A percentile compares a stretch with the other conserved stretches of the same genome.
Conservation (phyloP, 2,329 filamentous ascomycete genomes). For the Ilyonectria mors-panacis region DNA sequence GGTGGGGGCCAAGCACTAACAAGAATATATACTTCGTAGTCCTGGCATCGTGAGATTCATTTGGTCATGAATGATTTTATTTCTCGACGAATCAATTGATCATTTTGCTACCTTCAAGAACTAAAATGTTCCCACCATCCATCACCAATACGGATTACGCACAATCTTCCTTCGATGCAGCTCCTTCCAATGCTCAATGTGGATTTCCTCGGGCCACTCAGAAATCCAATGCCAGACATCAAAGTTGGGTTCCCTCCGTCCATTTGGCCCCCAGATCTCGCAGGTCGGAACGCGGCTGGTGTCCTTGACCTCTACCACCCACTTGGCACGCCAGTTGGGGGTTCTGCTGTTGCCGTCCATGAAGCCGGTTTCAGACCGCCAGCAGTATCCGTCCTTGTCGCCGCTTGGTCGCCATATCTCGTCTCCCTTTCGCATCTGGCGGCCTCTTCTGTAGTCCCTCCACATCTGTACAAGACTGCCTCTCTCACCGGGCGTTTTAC, state of each 20-base stretch:
- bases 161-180: neutral
- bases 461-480: neutral
- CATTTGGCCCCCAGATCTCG: neutral
- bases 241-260: constrained; percentile 1
- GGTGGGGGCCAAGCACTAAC: constrained; percentile 13
- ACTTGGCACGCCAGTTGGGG: constrained; percentile 5
- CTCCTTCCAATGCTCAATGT: neutral
- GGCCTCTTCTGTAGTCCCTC: neutral
- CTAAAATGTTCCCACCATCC: neutral
- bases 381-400: neutral
- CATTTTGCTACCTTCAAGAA: neutral
- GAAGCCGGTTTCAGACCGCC: neutral
- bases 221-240: constrained; percentile 4
- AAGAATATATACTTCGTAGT: neutral
- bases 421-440: neutral
- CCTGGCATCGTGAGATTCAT: too few species aligned
- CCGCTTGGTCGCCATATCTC: neutral
- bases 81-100: neutral
- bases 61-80: neutral
- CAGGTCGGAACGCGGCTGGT: neutral
- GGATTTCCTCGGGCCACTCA: neutral
- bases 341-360: neutral
- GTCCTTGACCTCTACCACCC: constrained; percentile 1
- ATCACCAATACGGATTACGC: neutral
- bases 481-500: too few species aligned